phyloP scores from a whole-genome alignment of 345 rosid genomes.

The Atalantia buxifolia region DNA sequence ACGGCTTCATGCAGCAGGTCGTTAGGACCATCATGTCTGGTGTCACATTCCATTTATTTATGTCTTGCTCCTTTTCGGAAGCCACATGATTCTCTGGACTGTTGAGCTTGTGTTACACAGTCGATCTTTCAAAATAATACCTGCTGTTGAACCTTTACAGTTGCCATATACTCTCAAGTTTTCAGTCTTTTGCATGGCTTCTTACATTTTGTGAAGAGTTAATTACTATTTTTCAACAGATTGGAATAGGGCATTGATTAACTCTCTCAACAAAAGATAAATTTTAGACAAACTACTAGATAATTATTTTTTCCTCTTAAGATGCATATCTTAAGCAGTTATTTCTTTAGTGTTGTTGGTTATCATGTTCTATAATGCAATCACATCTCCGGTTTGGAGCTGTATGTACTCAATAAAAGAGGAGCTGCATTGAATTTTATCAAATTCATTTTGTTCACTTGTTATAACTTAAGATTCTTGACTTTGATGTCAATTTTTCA shows the following conservation, averaged over 20 bases:
- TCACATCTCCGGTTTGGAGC: neutral
- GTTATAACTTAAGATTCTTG: too few species aligned
- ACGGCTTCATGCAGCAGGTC: neutral
- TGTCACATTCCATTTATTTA: neutral
- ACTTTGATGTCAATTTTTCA: neutral
- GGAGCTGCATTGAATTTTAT: neutral
- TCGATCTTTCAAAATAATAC: neutral
- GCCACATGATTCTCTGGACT: neutral
- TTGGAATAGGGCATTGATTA: neutral
- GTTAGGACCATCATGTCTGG: neutral
- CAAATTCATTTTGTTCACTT: neutral
- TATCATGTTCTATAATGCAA: neutral
- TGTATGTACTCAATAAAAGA: neutral
- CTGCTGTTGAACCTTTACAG: neutral
- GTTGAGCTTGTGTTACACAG: conserved; percentile 8
- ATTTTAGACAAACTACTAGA: neutral
- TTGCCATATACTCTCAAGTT: neutral
- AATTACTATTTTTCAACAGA: neutral
- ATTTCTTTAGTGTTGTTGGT: neutral
- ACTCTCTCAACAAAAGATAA: neutral
- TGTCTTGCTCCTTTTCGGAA: neutral
- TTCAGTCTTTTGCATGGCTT: neutral
- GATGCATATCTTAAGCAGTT: neutral
- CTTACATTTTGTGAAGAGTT: neutral
- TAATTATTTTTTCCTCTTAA: neutral